phyloP scores from a whole-genome alignment of 768 basidiomycete species.

The Lentinula guzmanii region DNA sequence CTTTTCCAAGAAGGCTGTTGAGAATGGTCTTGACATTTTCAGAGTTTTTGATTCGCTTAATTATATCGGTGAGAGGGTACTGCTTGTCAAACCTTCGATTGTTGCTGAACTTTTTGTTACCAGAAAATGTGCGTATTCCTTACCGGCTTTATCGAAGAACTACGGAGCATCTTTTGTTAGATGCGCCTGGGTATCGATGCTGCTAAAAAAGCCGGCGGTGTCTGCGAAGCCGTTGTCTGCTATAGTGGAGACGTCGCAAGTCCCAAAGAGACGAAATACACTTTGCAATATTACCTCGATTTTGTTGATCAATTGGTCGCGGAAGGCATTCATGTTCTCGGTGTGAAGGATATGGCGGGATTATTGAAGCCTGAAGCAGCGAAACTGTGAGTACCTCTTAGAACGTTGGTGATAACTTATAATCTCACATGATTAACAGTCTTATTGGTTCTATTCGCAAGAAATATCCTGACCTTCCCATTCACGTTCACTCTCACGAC shows the following conservation, averaged over 20 bases:
- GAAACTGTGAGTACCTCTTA: conserved; percentile 53
- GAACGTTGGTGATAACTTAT: background rate
- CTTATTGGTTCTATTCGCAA: conserved; percentile 92
- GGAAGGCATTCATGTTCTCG: conserved; percentile 94
- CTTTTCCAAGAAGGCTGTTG: conserved; percentile 99
- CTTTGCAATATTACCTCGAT: conserved; percentile 94
- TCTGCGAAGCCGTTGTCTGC: conserved; percentile 95
- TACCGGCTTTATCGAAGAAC: background rate
- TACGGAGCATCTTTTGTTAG: conserved; percentile 29
- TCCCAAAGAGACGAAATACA: conserved; percentile 95
- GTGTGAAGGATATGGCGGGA: conserved; percentile 99
- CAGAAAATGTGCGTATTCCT: conserved; percentile 61
- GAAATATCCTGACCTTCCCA: conserved; percentile 95
- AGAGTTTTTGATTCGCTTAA: conserved; percentile 98
- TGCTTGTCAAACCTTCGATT: background rate
- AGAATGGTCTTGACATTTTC: conserved; percentile 99
- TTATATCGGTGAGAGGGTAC: conserved; percentile 73
- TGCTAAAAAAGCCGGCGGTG: conserved; percentile 99
- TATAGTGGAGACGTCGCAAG: conserved; percentile 97
- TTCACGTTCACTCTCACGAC: conserved; percentile 99
- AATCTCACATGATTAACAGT: conserved; percentile 29
- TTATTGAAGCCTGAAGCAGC: conserved; percentile 93
- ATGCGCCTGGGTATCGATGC: conserved; percentile 98
- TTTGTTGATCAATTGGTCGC: conserved; percentile 89
- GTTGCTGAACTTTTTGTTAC: conserved; percentile 4